These are phyloP conservation scores for Beauveria varroae DNA, from an alignment of 2,329 filamentous ascomycete genomes.

Conservation along the genomic window DNA sequence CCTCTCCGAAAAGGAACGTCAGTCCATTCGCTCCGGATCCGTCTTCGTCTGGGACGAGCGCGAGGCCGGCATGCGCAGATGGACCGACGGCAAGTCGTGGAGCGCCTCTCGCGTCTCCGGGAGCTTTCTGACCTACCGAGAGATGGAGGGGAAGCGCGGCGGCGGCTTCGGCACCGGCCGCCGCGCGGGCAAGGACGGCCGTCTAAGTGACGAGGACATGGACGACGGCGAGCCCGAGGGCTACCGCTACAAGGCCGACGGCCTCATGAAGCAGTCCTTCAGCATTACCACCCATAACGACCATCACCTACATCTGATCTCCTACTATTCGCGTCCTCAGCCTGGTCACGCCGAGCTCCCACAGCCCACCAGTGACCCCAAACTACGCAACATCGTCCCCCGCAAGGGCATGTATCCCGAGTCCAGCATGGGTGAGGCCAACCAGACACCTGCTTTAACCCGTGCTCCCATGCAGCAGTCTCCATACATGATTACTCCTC, in stretches of 20 bases:
- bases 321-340: slow-evolving; percentile 83
- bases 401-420: slow-evolving; percentile 96
- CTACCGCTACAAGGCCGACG: slow-evolving; percentile 91
- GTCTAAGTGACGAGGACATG: slow-evolving; percentile 77
- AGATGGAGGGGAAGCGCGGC: slow-evolving; percentile 97
- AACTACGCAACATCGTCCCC: slow-evolving; percentile 73
- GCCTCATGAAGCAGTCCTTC: slow-evolving; percentile 99
- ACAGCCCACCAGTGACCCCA: slow-evolving; percentile 74
- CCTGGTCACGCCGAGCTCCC: slow-evolving; percentile 64
- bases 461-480: slow-evolving; percentile 57
- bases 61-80: slow-evolving; percentile 95
- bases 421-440: slow-evolving; percentile 80
- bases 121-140: slow-evolving; percentile 93
- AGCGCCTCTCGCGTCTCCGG: slow-evolving; percentile 95
- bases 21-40: slow-evolving; percentile 91
- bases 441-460: slow-evolving; percentile 72
- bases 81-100: slow-evolving; percentile 99
- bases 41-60: slow-evolving; percentile 99
- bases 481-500: slow-evolving; percentile 30
- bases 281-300: slow-evolving; percentile 87
- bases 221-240: slow-evolving; percentile 81
- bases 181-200: slow-evolving; percentile 64
- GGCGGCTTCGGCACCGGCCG: slow-evolving; percentile 58
- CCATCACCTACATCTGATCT: slow-evolving; percentile 94
- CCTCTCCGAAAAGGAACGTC: slow-evolving; percentile 92